A percentile compares a stretch with the other conserved stretches of the same genome.
Conservation (phyloP, 257 asterid species). For the Verbascum thapsus region DNA sequence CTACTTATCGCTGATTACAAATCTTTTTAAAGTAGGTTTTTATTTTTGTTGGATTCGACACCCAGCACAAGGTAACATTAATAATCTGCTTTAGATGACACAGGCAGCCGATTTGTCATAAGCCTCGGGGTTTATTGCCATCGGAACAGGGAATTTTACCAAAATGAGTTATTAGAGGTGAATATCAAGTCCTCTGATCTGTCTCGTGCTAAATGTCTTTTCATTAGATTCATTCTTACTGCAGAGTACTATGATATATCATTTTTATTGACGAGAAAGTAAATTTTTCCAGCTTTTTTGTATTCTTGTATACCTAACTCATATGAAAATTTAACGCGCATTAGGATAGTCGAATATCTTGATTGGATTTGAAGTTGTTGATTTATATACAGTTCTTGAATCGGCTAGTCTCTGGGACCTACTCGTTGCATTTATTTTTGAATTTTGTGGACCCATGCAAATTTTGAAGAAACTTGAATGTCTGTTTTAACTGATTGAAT, state of each 20-base stretch:
- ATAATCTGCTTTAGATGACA: slow-evolving; percentile 38
- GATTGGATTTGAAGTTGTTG: not conserved
- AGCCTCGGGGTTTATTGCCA: slow-evolving; percentile 23
- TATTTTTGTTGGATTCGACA: too few relatives aligned
- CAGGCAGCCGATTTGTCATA: slow-evolving; percentile 28
- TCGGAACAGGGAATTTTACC: slow-evolving; percentile 29
- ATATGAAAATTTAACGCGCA: not conserved
- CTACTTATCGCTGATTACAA: too few relatives aligned
- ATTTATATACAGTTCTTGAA: not conserved
- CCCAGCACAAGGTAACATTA: too few relatives aligned
- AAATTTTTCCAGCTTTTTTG: slow-evolving; percentile 8
- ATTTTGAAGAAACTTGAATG: not conserved
- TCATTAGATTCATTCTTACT: slow-evolving; percentile 21
- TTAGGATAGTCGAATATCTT: not conserved
- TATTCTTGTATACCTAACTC: not conserved
- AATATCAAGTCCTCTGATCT: slow-evolving; percentile 26
- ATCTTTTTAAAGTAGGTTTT: too few relatives aligned
- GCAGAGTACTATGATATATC: not conserved
- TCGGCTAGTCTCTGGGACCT: not conserved
- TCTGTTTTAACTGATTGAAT: not conserved
- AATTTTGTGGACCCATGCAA: not conserved
- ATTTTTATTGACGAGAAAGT: slow-evolving; percentile 29
- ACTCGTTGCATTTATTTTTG: not conserved
- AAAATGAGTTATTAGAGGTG: slow-evolving; percentile 31
- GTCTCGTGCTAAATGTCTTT: slow-evolving; percentile 22